Percentiles rank a stretch among this genome's conserved stretches.
Conservation (phyloP, 1,139 yeast species). For the Yarrowia galli region DNA sequence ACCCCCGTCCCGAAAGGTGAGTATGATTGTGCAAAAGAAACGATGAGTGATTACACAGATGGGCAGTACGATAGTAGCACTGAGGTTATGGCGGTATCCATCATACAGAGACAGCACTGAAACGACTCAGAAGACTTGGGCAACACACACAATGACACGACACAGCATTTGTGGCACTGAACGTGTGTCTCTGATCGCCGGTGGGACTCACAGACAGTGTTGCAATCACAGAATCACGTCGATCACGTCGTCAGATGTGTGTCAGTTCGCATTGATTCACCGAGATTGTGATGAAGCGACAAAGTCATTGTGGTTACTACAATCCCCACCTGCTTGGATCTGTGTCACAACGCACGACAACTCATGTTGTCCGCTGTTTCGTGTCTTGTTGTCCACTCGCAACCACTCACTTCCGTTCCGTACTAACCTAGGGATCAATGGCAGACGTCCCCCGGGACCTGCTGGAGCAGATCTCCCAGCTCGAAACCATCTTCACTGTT, state of each 20-base stretch:
- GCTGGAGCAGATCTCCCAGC: constrained; percentile 62
- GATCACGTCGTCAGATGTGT: not conserved
- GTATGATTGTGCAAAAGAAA: constrained; percentile 25
- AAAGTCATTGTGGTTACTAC: not conserved
- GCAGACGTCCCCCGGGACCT: constrained; percentile 74
- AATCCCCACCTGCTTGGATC: not conserved
- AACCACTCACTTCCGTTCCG: no score
- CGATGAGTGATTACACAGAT: not conserved
- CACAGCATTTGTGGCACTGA: no score
- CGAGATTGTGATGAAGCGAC: not conserved
- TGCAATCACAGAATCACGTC: not conserved
- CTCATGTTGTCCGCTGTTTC: no score
- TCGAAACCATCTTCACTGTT: constrained; percentile 72
- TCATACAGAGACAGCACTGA: no score
- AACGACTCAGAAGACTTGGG: no score
- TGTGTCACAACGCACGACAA: no score
- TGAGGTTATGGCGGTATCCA: no score
- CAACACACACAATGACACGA: no score
- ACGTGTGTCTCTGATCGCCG: no score
- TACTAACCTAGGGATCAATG: constrained; percentile 63
- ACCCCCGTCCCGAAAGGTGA: constrained; percentile 77
- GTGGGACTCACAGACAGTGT: no score
- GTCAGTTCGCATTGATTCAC: not conserved
- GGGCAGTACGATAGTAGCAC: no score
- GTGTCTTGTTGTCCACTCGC: no score